A percentile compares a stretch with the other conserved stretches of the same genome.
These are phyloP conservation scores for Letharia lupina DNA, from an alignment of 495 filamentous ascomycete species.

Conservation along the genomic window DNA sequence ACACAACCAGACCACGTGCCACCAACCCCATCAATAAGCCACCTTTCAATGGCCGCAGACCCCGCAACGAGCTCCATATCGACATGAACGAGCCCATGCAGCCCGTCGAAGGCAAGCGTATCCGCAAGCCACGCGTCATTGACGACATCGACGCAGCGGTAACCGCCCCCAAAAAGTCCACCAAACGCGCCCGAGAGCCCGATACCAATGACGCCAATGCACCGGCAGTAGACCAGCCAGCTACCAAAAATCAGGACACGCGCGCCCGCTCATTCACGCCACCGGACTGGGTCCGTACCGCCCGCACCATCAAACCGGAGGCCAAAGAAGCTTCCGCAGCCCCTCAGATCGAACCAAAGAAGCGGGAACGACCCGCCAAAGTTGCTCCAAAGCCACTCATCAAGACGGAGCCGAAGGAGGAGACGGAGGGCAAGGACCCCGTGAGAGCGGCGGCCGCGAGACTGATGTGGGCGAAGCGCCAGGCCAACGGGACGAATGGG, in stretches of 20 bases:
- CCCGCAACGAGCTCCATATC: constrained; percentile 30
- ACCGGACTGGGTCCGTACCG: neutral
- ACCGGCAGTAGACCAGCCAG: neutral
- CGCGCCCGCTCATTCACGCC: neutral
- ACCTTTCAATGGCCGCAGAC: constrained; percentile 29
- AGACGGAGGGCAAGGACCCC: constrained; percentile 44
- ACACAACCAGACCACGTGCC: neutral
- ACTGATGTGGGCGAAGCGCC: constrained; percentile 6
- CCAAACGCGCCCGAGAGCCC: neutral
- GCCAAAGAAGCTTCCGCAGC: neutral
- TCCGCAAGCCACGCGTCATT: constrained; percentile 29
- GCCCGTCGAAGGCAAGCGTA: constrained; percentile 11
- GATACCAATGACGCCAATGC: neutral
- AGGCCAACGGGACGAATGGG: constrained; percentile 16
- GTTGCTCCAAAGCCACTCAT: constrained; percentile 34
- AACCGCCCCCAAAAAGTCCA: neutral
- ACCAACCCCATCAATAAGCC: neutral
- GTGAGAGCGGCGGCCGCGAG: constrained; percentile 41
- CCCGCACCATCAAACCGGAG: neutral
- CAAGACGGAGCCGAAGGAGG: constrained; percentile 25
- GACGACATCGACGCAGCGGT: neutral
- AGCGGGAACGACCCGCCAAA: neutral
- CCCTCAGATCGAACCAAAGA: neutral
- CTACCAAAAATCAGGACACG: neutral
- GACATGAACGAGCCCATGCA: neutral